A percentile compares a stretch with the other conserved stretches of the same genome.
Evolutionary conservation across 768 basidiomycete species (phyloP).

Genomic region (Astraeus odoratus): DNA sequence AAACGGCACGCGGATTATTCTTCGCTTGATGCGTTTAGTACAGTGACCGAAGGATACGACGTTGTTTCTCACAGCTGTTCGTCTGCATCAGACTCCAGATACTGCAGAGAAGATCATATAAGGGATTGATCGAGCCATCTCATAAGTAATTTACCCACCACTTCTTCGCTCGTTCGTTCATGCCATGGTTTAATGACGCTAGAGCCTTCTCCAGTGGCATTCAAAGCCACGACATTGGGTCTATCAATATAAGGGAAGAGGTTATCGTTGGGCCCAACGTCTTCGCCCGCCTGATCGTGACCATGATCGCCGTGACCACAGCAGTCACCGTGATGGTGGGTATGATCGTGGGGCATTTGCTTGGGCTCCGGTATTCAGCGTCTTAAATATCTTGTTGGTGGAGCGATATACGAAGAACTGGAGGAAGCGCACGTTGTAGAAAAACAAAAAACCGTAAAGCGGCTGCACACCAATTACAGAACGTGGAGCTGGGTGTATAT

Average conservation of each 20-base stretch:
- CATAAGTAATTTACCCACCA: constrained; percentile 36
- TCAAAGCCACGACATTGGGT: constrained; percentile 73
- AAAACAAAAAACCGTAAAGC: no score
- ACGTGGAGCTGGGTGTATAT: no score
- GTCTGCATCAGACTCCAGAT: constrained; percentile 83
- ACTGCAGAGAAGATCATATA: constrained; percentile 37
- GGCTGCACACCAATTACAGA: not conserved
- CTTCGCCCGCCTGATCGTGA: constrained; percentile 46
- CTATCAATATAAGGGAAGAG: constrained; percentile 73
- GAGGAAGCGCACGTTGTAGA: no score
- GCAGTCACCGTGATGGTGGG: constrained; percentile 40
- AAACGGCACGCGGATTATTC: constrained; percentile 82
- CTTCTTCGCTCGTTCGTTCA: constrained; percentile 58
- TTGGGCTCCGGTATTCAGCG: no score
- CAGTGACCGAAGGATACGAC: not conserved
- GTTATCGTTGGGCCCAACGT: constrained; percentile 55
- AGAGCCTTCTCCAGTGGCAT: constrained; percentile 45
- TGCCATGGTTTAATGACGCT: constrained; percentile 86
- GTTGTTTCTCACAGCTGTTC: constrained; percentile 66
- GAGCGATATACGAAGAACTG: no score
- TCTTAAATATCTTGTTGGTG: no score
- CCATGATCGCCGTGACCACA: constrained; percentile 56
- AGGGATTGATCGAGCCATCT: constrained; percentile 1
- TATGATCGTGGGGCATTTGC: constrained; percentile 42
- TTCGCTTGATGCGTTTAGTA: constrained; percentile 23